phyloP scores from a whole-genome alignment of 345 rosid genomes.

The Passiflora organensis region DNA sequence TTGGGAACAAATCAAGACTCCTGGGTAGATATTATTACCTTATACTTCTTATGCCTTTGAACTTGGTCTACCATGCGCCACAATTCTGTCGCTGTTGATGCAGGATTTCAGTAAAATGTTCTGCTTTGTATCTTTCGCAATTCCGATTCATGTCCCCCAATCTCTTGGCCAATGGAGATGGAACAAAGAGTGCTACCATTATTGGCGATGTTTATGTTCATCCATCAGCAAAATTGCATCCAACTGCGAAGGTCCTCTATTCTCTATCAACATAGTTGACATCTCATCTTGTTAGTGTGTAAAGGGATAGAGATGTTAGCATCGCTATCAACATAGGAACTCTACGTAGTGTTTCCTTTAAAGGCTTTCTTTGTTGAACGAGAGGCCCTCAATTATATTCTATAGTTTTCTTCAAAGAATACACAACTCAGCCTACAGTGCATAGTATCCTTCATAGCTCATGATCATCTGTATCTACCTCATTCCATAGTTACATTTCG shows the following conservation, averaged over 20 bases:
- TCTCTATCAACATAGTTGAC: background rate
- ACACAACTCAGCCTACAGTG: too few species aligned
- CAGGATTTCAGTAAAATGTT: slow-evolving; percentile 69
- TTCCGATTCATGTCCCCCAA: slow-evolving; percentile 47
- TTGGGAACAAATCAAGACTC: slow-evolving; percentile 97
- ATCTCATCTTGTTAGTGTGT: background rate
- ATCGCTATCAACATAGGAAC: background rate
- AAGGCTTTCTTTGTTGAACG: too few species aligned
- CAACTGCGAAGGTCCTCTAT: slow-evolving; percentile 64
- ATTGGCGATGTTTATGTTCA: slow-evolving; percentile 74
- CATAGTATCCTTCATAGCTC: too few species aligned
- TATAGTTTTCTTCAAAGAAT: too few species aligned
- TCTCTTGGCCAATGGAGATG: slow-evolving; percentile 58
- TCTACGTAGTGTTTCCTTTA: background rate
- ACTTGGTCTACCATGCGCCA: background rate
- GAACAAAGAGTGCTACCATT: slow-evolving; percentile 41
- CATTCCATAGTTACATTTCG: too few species aligned
- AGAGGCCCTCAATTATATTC: too few species aligned
- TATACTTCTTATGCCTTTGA: background rate
- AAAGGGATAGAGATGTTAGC: background rate
- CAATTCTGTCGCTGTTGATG: slow-evolving; percentile 9
- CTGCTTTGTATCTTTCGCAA: slow-evolving; percentile 64
- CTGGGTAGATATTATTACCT: slow-evolving; percentile 48
- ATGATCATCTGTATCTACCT: too few species aligned
- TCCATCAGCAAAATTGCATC: slow-evolving; percentile 82